phyloP scores from a whole-genome alignment of 805 yeast genomes.

The Diddensiella santjacobensis region DNA sequence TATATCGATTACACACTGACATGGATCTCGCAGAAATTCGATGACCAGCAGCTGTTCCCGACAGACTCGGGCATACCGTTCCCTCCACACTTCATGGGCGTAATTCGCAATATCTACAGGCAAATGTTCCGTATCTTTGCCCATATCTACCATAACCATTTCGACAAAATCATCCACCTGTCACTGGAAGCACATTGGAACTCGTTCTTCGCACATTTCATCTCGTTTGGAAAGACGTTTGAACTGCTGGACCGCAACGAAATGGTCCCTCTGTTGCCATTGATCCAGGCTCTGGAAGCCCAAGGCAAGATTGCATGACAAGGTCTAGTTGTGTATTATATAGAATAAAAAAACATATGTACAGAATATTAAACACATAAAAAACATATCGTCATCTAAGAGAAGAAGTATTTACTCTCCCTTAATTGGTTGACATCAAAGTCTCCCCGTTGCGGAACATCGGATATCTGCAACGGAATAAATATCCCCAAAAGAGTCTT shows the following conservation, averaged over 20 bases:
- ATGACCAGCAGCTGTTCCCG: slow-evolving; percentile 88
- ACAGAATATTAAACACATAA: too few relatives aligned
- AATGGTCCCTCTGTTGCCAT: slow-evolving; percentile 67
- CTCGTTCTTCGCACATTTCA: slow-evolving; percentile 91
- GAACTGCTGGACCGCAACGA: slow-evolving; percentile 75
- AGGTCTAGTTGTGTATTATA: neutral
- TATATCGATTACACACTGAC: slow-evolving; percentile 88
- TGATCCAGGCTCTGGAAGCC: slow-evolving; percentile 74
- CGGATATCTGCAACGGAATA: slow-evolving; percentile 68
- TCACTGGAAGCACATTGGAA: slow-evolving; percentile 97
- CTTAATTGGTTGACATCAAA: slow-evolving; percentile 73
- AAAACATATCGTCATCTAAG: slow-evolving; percentile 24
- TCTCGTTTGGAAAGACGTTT: slow-evolving; percentile 82
- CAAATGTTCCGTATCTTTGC: slow-evolving; percentile 97
- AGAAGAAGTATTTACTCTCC: slow-evolving; percentile 78
- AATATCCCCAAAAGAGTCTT: slow-evolving; percentile 40
- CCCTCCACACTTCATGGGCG: slow-evolving; percentile 78
- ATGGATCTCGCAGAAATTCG: slow-evolving; percentile 84
- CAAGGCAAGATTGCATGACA: slow-evolving; percentile 69
- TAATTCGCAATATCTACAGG: slow-evolving; percentile 78
- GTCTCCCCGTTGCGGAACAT: slow-evolving; percentile 73
- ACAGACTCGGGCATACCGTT: slow-evolving; percentile 85
- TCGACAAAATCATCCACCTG: slow-evolving; percentile 86
- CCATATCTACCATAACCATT: slow-evolving; percentile 90
- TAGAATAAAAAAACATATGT: neutral